A percentile compares a stretch with the other conserved stretches of the same genome.
phyloP scores from a whole-genome alignment of 805 yeast species.

The Wickerhamomyces hampshirensis region DNA sequence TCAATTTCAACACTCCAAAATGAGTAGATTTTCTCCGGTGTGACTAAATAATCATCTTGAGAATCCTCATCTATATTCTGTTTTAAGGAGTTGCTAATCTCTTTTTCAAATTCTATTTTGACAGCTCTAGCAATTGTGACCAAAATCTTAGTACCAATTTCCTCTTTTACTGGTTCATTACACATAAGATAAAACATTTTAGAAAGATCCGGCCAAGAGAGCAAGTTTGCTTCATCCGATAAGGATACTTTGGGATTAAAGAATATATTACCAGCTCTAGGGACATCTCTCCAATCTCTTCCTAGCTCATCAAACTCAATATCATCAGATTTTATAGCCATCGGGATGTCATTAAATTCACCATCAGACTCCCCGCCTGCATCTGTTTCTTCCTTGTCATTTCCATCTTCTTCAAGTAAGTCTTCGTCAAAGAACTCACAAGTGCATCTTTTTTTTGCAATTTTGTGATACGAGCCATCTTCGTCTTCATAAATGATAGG shows the following conservation, averaged over 20 bases:
- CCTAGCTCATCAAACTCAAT: slow-evolving; percentile 56
- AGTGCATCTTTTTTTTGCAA: slow-evolving; percentile 20
- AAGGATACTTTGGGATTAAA: slow-evolving; percentile 20
- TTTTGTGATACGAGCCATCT: slow-evolving; percentile 23
- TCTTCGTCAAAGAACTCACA: slow-evolving; percentile 23
- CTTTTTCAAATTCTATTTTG: slow-evolving; percentile 35
- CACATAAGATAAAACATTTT: slow-evolving; percentile 25
- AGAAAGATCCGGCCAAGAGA: slow-evolving; percentile 22
- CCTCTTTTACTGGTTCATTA: slow-evolving; percentile 21
- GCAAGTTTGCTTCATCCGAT: slow-evolving; percentile 9
- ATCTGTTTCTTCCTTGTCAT: slow-evolving; percentile 3
- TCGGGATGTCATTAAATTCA: slow-evolving; percentile 17
- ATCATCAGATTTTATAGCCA: slow-evolving; percentile 32
- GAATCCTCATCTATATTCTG: slow-evolving; percentile 18
- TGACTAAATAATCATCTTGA: slow-evolving; percentile 27
- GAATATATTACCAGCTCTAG: slow-evolving; percentile 50
- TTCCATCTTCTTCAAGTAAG: slow-evolving; percentile 10
- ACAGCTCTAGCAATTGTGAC: slow-evolving; percentile 52
- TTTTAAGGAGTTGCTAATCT: slow-evolving; percentile 25
- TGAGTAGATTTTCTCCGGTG: slow-evolving; percentile 49
- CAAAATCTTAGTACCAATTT: slow-evolving; percentile 35
- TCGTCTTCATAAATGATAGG: slow-evolving; percentile 25
- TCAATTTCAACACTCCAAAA: slow-evolving; percentile 38
- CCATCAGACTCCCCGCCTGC: slow-evolving; percentile 9
- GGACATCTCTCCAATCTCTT: slow-evolving; percentile 69